Evolutionary conservation across 1,139 yeast species (phyloP).

Genomic region (Hyphopichia wangnamkhiaoensis): DNA sequence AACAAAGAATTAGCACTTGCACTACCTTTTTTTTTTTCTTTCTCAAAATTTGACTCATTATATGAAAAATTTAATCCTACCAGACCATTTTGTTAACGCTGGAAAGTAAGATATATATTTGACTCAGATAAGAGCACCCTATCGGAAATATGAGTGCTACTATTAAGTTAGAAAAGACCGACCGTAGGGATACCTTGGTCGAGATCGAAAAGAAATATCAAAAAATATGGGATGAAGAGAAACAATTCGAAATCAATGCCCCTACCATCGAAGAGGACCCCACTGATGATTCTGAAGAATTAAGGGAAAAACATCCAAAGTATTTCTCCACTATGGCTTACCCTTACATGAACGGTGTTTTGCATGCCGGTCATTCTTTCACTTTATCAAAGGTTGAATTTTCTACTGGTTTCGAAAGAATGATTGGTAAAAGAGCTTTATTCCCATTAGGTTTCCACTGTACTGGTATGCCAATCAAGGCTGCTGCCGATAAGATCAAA

Average conservation of each 20-base stretch:
- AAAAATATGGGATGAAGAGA: conserved; percentile 81
- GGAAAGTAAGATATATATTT: not conserved
- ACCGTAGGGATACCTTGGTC: conserved; percentile 91
- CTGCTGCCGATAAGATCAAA: conserved; percentile 92
- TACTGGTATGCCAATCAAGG: conserved; percentile 98
- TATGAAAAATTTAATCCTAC: too few species aligned
- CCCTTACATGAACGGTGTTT: conserved; percentile 98
- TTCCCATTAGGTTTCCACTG: conserved; percentile 99
- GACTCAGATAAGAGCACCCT: not conserved
- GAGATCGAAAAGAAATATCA: conserved; percentile 91
- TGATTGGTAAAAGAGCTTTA: conserved; percentile 89
- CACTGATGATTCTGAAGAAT: conserved; percentile 62
- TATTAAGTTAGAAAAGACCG: conserved; percentile 56
- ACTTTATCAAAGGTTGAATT: conserved; percentile 94
- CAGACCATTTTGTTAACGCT: not conserved
- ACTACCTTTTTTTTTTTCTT: too few species aligned
- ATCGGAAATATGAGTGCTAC: conserved; percentile 39
- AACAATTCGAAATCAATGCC: conserved; percentile 83
- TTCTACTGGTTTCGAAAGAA: conserved; percentile 90
- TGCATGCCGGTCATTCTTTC: conserved; percentile 97
- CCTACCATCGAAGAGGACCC: conserved; percentile 71
- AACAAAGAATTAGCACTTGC: too few species aligned
- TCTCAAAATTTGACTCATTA: too few species aligned
- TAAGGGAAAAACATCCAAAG: conserved; percentile 81
- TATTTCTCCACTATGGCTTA: conserved; percentile 94